A percentile compares a stretch with the other conserved stretches of the same genome.
These are phyloP conservation scores for Aspergillus affinis DNA, from an alignment of 495 filamentous ascomycete genomes.

Conservation along the genomic window DNA sequence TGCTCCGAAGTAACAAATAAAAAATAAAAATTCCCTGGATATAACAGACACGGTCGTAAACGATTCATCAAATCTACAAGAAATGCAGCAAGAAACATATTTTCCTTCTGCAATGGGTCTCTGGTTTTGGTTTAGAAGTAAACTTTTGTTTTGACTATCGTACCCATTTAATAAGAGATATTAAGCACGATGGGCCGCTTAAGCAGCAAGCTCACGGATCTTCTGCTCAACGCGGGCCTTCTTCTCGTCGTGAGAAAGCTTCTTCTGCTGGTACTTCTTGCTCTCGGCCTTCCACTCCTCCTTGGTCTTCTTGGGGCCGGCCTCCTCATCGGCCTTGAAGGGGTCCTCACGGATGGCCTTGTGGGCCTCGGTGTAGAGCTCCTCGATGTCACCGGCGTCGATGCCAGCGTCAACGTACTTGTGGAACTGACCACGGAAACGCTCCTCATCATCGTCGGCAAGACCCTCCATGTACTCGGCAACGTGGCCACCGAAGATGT, in stretches of 20 bases:
- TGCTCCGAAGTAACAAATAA: constrained; percentile 15
- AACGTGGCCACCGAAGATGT: constrained; percentile 98
- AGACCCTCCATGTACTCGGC: constrained; percentile 99
- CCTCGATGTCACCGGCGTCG: constrained; percentile 96
- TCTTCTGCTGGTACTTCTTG: constrained; percentile 75
- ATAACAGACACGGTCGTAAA: constrained; percentile 19
- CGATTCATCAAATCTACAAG: constrained; percentile 19
- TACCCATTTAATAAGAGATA: constrained; percentile 21
- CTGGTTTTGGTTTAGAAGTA: constrained; percentile 17
- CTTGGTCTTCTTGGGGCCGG: constrained; percentile 83
- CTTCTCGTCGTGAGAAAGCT: constrained; percentile 80
- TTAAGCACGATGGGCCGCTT: constrained; percentile 31
- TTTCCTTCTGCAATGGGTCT: constrained; percentile 13
- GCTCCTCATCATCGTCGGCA: constrained; percentile 99
- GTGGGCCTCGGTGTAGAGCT: constrained; percentile 93
- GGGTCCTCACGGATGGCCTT: constrained; percentile 96
- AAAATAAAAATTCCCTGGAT: constrained; percentile 12
- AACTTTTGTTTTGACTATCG: constrained; percentile 31
- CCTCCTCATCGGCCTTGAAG: constrained; percentile 87
- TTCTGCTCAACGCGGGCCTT: constrained; percentile 77
- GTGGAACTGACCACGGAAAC: constrained; percentile 96
- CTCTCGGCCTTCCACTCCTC: constrained; percentile 95
- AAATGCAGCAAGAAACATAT: constrained; percentile 14
- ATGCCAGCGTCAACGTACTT: constrained; percentile 96
- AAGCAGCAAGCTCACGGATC: constrained; percentile 66